phyloP scores from a whole-genome alignment of 2,329 filamentous ascomycete genomes.

The Fusarium sp. region DNA sequence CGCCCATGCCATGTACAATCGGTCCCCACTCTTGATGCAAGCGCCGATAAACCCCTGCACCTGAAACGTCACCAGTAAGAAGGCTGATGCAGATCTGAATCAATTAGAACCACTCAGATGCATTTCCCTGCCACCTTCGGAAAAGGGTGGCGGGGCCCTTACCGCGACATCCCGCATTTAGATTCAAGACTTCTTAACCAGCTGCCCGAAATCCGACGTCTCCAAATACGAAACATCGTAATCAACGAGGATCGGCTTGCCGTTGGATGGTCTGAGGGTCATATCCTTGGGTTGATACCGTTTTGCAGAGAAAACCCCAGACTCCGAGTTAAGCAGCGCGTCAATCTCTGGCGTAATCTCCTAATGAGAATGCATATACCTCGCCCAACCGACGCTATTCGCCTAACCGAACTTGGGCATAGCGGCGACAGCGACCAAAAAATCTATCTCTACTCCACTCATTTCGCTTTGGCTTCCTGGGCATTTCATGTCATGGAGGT shows the following conservation, averaged over 20 bases:
- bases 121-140: no score
- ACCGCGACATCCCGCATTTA: no score
- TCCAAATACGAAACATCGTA: background rate
- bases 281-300: constrained; percentile 7
- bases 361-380: background rate
- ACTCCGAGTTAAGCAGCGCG: constrained; percentile 9
- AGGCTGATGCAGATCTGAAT: no score
- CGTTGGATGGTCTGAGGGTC: background rate
- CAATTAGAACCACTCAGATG: no score
- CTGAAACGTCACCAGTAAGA: no score
- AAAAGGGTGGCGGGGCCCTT: no score
- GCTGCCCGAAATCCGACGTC: fast-evolving
- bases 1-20: no score
- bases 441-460: background rate
- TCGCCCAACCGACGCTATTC: background rate
- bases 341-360: constrained; percentile 9
- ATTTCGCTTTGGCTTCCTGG: background rate
- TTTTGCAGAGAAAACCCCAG: constrained; percentile 25
- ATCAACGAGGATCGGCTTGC: background rate
- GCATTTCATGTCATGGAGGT: background rate
- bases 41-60: no score
- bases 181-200: background rate
- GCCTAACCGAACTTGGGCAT: background rate
- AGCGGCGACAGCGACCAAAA: fast-evolving
- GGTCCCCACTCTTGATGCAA: no score